Percentiles rank a stretch among this genome's conserved stretches.
phyloP scores from a whole-genome alignment of 1,284 basidiomycete genomes.

The Heterobasidion occidentale region DNA sequence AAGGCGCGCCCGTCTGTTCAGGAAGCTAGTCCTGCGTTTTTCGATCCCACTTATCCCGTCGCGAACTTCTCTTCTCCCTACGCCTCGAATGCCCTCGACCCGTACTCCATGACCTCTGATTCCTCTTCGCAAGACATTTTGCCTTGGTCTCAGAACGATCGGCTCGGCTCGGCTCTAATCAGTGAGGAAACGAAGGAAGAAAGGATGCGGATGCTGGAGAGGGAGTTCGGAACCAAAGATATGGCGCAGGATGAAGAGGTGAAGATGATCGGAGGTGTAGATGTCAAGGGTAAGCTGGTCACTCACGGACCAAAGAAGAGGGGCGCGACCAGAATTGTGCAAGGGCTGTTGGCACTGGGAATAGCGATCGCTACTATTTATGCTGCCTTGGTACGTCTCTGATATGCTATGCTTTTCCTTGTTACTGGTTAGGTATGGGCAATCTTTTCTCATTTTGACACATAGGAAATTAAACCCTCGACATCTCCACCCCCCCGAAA shows the following conservation, averaged over 20 bases:
- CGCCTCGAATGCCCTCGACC: slow-evolving; percentile 10
- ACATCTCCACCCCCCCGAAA: slow-evolving; percentile 47
- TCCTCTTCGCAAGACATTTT: slow-evolving; percentile 27
- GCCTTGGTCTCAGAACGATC: slow-evolving; percentile 40
- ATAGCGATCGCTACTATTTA: slow-evolving; percentile 52
- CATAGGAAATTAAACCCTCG: slow-evolving; percentile 52
- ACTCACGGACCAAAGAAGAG: slow-evolving; percentile 58
- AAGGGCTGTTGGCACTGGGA: slow-evolving; percentile 41
- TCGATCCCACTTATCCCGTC: slow-evolving; percentile 22
- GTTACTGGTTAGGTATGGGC: slow-evolving; percentile 1
- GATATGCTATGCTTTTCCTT: neutral
- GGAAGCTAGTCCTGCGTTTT: slow-evolving; percentile 16
- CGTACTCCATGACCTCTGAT: slow-evolving; percentile 20
- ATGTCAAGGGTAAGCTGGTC: slow-evolving; percentile 46
- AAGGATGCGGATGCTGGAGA: slow-evolving; percentile 59
- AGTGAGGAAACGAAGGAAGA: slow-evolving; percentile 52
- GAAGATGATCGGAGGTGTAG: slow-evolving; percentile 48
- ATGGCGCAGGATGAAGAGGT: slow-evolving; percentile 28
- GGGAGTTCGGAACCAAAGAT: slow-evolving; percentile 40
- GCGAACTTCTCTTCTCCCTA: slow-evolving; percentile 15
- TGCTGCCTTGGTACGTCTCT: slow-evolving; percentile 46
- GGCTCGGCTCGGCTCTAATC: slow-evolving; percentile 30
- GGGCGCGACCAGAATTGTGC: slow-evolving; percentile 35
- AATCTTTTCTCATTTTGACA: neutral
- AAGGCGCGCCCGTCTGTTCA: slow-evolving; percentile 4